These are phyloP conservation scores for Alternaria brassicae DNA, from an alignment of 2,329 filamentous ascomycete species.

Conservation along the genomic window DNA sequence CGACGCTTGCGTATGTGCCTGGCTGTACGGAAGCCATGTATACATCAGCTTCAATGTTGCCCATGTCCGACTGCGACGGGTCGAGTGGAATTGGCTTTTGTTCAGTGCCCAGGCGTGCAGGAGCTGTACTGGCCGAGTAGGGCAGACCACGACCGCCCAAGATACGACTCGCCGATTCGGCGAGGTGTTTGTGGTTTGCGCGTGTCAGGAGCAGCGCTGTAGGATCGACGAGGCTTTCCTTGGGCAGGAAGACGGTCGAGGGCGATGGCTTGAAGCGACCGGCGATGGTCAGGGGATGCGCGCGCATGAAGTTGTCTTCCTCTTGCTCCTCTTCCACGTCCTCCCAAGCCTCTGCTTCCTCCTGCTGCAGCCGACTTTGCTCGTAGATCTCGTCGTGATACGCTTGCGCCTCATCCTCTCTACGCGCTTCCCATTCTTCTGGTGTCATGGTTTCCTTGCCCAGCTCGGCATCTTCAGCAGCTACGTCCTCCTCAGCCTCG, in stretches of 20 bases:
- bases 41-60: constrained; percentile 75
- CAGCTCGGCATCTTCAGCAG: constrained; percentile 37
- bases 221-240: constrained; percentile 71
- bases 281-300: constrained; percentile 75
- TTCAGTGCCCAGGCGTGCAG: constrained; percentile 60
- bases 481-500: background rate
- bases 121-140: constrained; percentile 73
- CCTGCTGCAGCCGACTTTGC: constrained; percentile 52
- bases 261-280: constrained; percentile 79
- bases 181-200: constrained; percentile 74
- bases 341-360: constrained; percentile 50
- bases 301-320: constrained; percentile 59
- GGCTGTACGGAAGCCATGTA: constrained; percentile 75
- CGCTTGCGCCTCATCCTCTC: constrained; percentile 38
- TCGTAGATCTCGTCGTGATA: constrained; percentile 51
- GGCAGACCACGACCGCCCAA: constrained; percentile 82
- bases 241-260: constrained; percentile 76
- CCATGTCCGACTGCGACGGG: constrained; percentile 71
- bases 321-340: constrained; percentile 38
- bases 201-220: constrained; percentile 71
- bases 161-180: constrained; percentile 71
- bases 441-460: constrained; percentile 35
- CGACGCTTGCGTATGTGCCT: constrained; percentile 71
- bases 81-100: constrained; percentile 72
- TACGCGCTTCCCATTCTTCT: constrained; percentile 45